A percentile compares a stretch with the other conserved stretches of the same genome.
These are phyloP conservation scores for Chytridium lagenaria DNA, from an alignment of 371 early-diverging fungal species.

Conservation along the genomic window DNA sequence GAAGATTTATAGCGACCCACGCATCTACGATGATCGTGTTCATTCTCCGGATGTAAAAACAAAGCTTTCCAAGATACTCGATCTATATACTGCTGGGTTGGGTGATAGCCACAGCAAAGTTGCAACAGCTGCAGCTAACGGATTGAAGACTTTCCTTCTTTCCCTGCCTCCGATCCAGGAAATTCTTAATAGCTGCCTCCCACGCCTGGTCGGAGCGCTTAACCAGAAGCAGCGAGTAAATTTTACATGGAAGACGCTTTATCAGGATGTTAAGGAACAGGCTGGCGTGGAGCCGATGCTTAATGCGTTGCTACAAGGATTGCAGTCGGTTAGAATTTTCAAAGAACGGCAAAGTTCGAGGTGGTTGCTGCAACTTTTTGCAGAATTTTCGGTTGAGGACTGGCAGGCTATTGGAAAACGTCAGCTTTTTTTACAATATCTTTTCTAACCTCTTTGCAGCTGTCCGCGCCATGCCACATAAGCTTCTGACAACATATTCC, in stretches of 20 bases:
- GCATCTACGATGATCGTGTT: not conserved
- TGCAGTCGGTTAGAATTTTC: constrained; percentile 31
- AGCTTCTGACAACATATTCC: constrained; percentile 17
- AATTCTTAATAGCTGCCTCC: constrained; percentile 28
- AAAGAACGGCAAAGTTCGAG: constrained; percentile 21
- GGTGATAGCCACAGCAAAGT: constrained; percentile 33
- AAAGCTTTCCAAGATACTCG: constrained; percentile 24
- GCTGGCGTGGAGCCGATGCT: constrained; percentile 25
- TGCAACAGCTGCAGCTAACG: constrained; percentile 7
- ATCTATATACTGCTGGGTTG: constrained; percentile 25
- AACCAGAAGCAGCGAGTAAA: constrained; percentile 22
- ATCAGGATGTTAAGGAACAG: constrained; percentile 4
- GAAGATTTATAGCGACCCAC: not conserved
- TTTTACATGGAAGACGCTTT: constrained; percentile 11
- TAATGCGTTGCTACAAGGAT: constrained; percentile 25
- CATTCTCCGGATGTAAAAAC: constrained; percentile 38
- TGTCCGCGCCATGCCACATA: constrained; percentile 15
- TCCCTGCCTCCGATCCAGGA: constrained; percentile 13
- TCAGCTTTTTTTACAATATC: not conserved
- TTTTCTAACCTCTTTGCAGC: constrained; percentile 12
- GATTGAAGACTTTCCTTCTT: constrained; percentile 13
- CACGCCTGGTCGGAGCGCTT: constrained; percentile 18
- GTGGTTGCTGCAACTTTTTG: constrained; percentile 33
- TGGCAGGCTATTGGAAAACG: constrained; percentile 28
- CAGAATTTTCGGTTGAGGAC: constrained; percentile 33